These are phyloP conservation scores for Pichia sp. DNA, from an alignment of 1,139 yeast species.

Conservation along the genomic window DNA sequence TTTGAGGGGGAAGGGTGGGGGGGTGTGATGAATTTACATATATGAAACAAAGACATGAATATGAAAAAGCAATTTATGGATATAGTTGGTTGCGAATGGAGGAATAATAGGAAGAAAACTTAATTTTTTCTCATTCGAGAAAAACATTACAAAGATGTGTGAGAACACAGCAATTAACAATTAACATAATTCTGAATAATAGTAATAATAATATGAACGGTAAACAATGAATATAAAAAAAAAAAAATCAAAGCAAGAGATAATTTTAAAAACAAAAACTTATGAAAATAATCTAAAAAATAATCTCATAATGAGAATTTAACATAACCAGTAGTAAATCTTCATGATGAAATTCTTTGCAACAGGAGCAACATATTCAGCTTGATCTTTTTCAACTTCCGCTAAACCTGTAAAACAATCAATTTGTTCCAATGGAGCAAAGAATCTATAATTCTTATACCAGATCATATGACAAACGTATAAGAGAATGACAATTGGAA, in stretches of 20 bases:
- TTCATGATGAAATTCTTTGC: constrained; percentile 34
- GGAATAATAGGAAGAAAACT: too few species aligned
- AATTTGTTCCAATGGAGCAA: constrained; percentile 38
- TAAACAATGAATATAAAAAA: background rate
- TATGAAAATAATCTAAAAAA: background rate
- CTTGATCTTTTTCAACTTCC: constrained; percentile 35
- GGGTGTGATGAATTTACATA: too few species aligned
- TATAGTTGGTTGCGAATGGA: too few species aligned
- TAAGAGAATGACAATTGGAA: constrained; percentile 46
- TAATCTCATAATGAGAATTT: background rate
- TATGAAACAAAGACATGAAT: background rate
- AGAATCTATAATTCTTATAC: constrained; percentile 29
- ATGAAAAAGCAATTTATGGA: too few species aligned
- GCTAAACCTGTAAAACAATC: constrained; percentile 43
- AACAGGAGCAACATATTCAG: constrained; percentile 30
- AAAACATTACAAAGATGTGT: too few species aligned
- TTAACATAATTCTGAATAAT: too few species aligned
- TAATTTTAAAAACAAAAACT: background rate
- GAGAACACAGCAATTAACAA: too few species aligned
- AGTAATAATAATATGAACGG: too few species aligned
- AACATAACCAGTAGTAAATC: constrained; percentile 35
- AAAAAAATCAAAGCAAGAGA: background rate
- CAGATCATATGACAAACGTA: constrained; percentile 35
- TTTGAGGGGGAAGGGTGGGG: too few species aligned
- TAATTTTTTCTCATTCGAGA: too few species aligned